A percentile compares a stretch with the other conserved stretches of the same genome.
These are phyloP conservation scores for Mortierella sp. DNA, from an alignment of 371 early-diverging fungal species.

Conservation along the genomic window DNA sequence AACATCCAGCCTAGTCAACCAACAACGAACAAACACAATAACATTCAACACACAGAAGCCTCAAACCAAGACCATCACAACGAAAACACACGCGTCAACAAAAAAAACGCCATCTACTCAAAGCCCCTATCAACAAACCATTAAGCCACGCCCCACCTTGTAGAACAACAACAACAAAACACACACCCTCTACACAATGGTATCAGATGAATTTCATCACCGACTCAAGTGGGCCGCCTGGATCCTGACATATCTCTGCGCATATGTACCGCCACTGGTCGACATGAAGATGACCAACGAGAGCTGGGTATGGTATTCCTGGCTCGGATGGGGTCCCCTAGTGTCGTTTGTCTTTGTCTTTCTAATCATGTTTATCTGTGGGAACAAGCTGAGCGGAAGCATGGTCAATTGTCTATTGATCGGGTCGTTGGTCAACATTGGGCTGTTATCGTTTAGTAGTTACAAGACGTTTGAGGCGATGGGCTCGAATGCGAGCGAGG, in stretches of 20 bases:
- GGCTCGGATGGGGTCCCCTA: neutral
- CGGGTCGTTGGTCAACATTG: neutral
- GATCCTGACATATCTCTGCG: slow-evolving; percentile 1
- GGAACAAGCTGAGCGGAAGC: neutral
- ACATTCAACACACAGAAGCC: no score
- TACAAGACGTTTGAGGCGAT: neutral
- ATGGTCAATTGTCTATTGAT: neutral
- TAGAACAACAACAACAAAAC: neutral
- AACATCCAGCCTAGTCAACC: no score
- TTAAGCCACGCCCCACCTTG: neutral
- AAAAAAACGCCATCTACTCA: no score
- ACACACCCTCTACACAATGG: neutral
- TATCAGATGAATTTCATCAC: neutral
- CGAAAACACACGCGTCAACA: no score
- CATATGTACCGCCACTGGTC: neutral
- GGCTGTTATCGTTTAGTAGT: neutral
- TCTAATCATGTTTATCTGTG: neutral
- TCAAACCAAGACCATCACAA: no score
- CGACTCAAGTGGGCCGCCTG: neutral
- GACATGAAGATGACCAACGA: slow-evolving; percentile 4
- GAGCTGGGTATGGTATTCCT: neutral
- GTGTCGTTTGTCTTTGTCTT: neutral
- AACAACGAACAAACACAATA: no score
- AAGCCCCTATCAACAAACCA: neutral
- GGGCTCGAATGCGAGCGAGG: neutral